These are phyloP conservation scores for Cladorrhinum samala DNA, from an alignment of 495 filamentous ascomycete genomes.

Conservation along the genomic window DNA sequence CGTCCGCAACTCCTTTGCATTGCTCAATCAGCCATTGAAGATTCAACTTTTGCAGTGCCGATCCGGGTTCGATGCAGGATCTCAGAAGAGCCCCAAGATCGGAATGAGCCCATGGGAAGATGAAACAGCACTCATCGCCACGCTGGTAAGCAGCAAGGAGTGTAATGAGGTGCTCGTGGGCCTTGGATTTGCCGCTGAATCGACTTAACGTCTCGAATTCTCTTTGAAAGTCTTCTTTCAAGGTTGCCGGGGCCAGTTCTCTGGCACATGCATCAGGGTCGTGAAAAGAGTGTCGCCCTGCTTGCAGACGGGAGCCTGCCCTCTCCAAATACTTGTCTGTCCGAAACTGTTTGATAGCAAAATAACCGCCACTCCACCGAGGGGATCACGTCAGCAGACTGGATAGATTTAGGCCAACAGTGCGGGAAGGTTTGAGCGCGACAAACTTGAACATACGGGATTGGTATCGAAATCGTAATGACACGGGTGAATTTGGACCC, in stretches of 20 bases:
- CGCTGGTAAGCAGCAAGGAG: constrained; percentile 6
- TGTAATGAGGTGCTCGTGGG: constrained; percentile 3
- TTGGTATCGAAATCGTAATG: not conserved
- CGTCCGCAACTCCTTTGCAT: not conserved
- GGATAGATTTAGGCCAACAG: no score
- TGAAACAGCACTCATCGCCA: constrained; percentile 6
- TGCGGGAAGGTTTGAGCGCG: no score
- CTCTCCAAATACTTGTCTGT: not conserved
- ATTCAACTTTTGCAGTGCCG: not conserved
- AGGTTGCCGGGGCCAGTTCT: not conserved
- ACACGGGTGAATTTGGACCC: constrained; percentile 5
- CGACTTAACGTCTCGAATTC: constrained; percentile 8
- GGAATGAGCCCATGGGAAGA: constrained; percentile 8
- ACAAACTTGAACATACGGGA: no score
- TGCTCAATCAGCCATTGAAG: constrained; percentile 5
- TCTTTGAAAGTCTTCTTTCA: constrained; percentile 3
- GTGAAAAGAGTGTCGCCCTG: no score
- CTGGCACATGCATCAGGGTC: not conserved
- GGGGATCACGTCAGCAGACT: no score
- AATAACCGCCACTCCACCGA: not conserved
- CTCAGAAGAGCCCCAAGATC: constrained; percentile 7
- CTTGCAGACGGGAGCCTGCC: no score
- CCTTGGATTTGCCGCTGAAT: not conserved
- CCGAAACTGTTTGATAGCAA: not conserved
- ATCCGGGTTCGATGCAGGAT: not conserved